phyloP scores from a whole-genome alignment of 2,329 filamentous ascomycete species.

The Monilinia aucupariae region DNA sequence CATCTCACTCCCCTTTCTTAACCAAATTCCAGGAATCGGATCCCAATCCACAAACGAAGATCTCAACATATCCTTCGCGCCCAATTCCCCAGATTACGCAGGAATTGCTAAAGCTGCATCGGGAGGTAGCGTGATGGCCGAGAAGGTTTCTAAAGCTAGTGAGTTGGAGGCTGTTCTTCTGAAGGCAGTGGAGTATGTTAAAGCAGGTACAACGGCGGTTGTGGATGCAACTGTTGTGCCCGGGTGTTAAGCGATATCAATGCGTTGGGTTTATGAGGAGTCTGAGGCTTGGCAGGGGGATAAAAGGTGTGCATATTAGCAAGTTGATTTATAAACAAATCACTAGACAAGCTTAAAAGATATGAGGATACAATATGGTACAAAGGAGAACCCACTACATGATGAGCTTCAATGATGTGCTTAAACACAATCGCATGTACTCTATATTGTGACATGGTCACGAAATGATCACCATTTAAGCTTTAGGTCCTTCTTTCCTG shows the following conservation, averaged over 20 bases:
- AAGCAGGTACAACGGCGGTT: slow-evolving; percentile 53
- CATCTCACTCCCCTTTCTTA: background rate
- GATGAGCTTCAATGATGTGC: too few relatives aligned
- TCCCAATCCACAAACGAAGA: slow-evolving; percentile 57
- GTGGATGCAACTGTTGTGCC: slow-evolving; percentile 43
- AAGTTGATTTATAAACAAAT: too few relatives aligned
- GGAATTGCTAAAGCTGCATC: slow-evolving; percentile 63
- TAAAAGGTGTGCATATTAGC: background rate
- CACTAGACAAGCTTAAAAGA: too few relatives aligned
- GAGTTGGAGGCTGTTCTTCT: slow-evolving; percentile 50
- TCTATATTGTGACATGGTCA: too few relatives aligned
- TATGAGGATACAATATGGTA: too few relatives aligned
- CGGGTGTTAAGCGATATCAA: slow-evolving; percentile 24
- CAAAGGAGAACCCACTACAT: background rate
- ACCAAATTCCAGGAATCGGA: slow-evolving; percentile 44
- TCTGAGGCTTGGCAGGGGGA: background rate
- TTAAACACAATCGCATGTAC: too few relatives aligned
- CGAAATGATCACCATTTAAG: too few relatives aligned
- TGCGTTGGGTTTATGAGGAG: too few relatives aligned
- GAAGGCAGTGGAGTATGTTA: slow-evolving; percentile 54
- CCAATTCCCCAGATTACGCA: slow-evolving; percentile 57
- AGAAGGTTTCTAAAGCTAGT: slow-evolving; percentile 49
- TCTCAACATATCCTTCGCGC: slow-evolving; percentile 61
- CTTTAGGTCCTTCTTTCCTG: too few relatives aligned
- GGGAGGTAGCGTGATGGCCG: slow-evolving; percentile 58